These are phyloP conservation scores for Zychaea mexicana DNA, from an alignment of 371 early-diverging fungal genomes.

Conservation along the genomic window DNA sequence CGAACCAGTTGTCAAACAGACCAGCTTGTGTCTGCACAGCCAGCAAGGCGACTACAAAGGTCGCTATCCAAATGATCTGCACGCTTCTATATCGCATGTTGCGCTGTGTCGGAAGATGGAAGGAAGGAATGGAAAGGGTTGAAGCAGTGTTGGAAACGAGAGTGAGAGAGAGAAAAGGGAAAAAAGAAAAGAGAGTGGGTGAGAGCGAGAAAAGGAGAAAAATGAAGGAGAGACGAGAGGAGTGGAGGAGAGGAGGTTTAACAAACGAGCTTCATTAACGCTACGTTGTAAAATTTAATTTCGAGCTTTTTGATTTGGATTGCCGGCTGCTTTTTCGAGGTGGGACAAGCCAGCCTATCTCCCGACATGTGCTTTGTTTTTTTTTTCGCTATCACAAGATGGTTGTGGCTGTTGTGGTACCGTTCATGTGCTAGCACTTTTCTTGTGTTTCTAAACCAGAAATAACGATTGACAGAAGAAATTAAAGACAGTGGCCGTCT, in stretches of 20 bases:
- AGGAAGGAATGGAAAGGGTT: conserved; percentile 10
- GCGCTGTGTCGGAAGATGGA: background rate
- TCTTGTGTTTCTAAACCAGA: too few species aligned
- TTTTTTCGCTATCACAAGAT: background rate
- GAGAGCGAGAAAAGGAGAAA: conserved; percentile 1
- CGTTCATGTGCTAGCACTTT: too few species aligned
- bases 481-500: too few species aligned
- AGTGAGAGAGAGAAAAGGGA: conserved; percentile 8
- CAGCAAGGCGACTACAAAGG: conserved; percentile 9
- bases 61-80: conserved; percentile 14
- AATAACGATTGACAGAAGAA: too few species aligned
- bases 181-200: background rate
- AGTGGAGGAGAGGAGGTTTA: conserved; percentile 1
- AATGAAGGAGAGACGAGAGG: too few species aligned
- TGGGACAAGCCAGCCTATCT: conserved; percentile 4
- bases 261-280: background rate
- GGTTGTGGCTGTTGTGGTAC: too few species aligned
- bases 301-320: conserved; percentile 3
- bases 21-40: conserved; percentile 17
- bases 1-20: conserved; percentile 7
- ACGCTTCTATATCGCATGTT: conserved; percentile 9
- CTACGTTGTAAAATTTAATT: conserved; percentile 3
- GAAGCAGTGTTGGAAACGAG: background rate
- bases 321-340: background rate
- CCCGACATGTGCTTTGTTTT: background rate